These are phyloP conservation scores for Candida pseudofarinosa DNA, from an alignment of 805 yeast genomes.

Conservation along the genomic window DNA sequence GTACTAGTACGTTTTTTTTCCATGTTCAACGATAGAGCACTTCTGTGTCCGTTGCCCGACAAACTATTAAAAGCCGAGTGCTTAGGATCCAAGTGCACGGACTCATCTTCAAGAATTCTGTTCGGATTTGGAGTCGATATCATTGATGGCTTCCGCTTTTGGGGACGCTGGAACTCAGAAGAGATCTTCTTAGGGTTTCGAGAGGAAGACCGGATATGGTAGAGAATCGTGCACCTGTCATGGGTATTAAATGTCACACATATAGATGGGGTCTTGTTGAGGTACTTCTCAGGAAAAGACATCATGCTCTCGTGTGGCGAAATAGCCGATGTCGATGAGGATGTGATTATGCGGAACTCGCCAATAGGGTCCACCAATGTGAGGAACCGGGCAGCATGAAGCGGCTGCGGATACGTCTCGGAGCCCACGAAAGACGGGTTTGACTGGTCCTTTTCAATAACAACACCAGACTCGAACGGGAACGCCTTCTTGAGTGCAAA, in stretches of 20 bases:
- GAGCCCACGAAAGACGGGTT: slow-evolving; percentile 8
- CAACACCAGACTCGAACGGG: slow-evolving; percentile 63
- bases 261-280: slow-evolving; percentile 32
- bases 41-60: slow-evolving; percentile 8
- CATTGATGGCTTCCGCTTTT: slow-evolving; percentile 24
- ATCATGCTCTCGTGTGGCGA: slow-evolving; percentile 54
- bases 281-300: slow-evolving; percentile 45
- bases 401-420: slow-evolving; percentile 15
- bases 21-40: slow-evolving; percentile 31
- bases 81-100: slow-evolving; percentile 5
- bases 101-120: slow-evolving; percentile 41
- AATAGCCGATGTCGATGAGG: slow-evolving; percentile 66
- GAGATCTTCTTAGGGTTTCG: slow-evolving; percentile 14
- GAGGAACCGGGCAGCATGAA: slow-evolving; percentile 43
- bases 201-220: slow-evolving; percentile 47
- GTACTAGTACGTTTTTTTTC: slow-evolving; percentile 44
- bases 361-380: slow-evolving; percentile 71
- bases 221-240: slow-evolving; percentile 45
- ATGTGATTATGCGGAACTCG: slow-evolving; percentile 67
- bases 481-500: slow-evolving; percentile 58
- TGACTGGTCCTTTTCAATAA: slow-evolving; percentile 49
- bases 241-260: slow-evolving; percentile 54
- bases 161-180: slow-evolving; percentile 10
- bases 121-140: slow-evolving; percentile 41
- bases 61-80: slow-evolving; percentile 1